phyloP scores from a whole-genome alignment of 192 early-diverging fungal genomes.

The Coemansia sp. region DNA sequence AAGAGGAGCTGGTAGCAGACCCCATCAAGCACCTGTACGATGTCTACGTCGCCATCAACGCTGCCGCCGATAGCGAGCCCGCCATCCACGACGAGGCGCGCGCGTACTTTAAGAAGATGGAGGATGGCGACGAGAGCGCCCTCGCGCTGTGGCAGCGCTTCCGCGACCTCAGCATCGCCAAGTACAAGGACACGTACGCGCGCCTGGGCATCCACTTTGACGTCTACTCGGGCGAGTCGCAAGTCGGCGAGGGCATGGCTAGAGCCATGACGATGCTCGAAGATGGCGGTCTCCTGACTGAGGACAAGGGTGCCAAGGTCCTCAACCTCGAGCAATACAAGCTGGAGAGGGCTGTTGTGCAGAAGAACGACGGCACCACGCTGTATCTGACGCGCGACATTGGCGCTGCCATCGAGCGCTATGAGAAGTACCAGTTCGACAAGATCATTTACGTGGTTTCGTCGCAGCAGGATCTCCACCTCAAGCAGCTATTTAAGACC shows the following conservation, averaged over 20 bases:
- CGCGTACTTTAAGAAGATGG: conserved; percentile 91
- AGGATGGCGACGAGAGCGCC: conserved; percentile 82
- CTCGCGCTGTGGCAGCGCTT: conserved; percentile 85
- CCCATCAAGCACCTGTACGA: conserved; percentile 92
- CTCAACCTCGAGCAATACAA: conserved; percentile 82
- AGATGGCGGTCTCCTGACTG: conserved; percentile 64
- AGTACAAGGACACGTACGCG: conserved; percentile 88
- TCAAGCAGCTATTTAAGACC: conserved; percentile 94
- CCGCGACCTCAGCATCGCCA: conserved; percentile 84
- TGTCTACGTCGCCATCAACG: conserved; percentile 88
- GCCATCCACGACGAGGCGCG: conserved; percentile 81
- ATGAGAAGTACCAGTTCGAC: conserved; percentile 86
- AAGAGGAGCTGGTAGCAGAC: conserved; percentile 72
- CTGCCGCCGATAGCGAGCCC: conserved; percentile 64
- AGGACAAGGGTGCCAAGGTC: conserved; percentile 81
- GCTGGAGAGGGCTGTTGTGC: conserved; percentile 78
- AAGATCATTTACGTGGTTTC: conserved; percentile 91
- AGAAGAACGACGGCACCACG: conserved; percentile 88
- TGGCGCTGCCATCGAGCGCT: conserved; percentile 90
- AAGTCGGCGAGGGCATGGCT: conserved; percentile 74
- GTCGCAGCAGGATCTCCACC: conserved; percentile 86
- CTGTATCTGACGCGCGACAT: conserved; percentile 96
- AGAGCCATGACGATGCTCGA: conserved; percentile 70
- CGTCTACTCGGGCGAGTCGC: conserved; percentile 93
- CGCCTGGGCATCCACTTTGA: conserved; percentile 93